Percentiles rank a stretch among this genome's conserved stretches.
Evolutionary conservation across 108 stramenopile genomes (phyloP).

Genomic region (Cyclostephanos invisitatus): DNA sequence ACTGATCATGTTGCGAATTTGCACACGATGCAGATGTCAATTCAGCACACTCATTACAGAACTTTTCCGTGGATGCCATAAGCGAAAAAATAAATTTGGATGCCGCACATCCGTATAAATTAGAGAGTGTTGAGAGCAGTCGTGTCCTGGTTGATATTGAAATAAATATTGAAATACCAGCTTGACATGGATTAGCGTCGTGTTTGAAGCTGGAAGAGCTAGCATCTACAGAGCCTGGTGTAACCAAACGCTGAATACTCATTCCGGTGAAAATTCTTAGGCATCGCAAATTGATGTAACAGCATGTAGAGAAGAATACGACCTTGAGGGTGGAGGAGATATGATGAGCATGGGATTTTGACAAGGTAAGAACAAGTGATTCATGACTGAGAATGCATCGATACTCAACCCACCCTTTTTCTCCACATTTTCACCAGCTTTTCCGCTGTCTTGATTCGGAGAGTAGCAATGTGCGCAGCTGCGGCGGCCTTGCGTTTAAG

Average conservation of each 20-base stretch:
- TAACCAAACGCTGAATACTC: constrained; percentile 22
- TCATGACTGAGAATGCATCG: background rate
- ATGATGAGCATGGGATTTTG: background rate
- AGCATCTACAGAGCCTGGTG: background rate
- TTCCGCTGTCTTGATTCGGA: constrained; percentile 52
- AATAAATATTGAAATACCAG: background rate
- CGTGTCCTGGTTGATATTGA: constrained; percentile 34
- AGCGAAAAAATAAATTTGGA: constrained; percentile 24
- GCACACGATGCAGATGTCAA: background rate
- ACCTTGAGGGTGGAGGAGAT: background rate
- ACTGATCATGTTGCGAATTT: constrained; percentile 35
- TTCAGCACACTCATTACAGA: constrained; percentile 7
- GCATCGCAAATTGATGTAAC: constrained; percentile 45
- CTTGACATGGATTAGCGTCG: background rate
- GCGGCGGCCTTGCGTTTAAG: constrained; percentile 85
- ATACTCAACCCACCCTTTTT: constrained; percentile 31
- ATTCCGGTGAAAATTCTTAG: constrained; percentile 58
- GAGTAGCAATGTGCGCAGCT: constrained; percentile 71
- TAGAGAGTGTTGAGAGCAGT: constrained; percentile 25
- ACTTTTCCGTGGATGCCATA: constrained; percentile 18
- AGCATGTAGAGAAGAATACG: constrained; percentile 60
- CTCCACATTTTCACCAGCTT: constrained; percentile 61
- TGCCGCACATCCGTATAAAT: constrained; percentile 28
- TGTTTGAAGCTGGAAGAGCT: background rate
- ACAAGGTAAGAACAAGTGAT: background rate